Evolutionary conservation across 2,329 filamentous ascomycete species (phyloP).

Genomic region (Sporothrix sp.): DNA sequence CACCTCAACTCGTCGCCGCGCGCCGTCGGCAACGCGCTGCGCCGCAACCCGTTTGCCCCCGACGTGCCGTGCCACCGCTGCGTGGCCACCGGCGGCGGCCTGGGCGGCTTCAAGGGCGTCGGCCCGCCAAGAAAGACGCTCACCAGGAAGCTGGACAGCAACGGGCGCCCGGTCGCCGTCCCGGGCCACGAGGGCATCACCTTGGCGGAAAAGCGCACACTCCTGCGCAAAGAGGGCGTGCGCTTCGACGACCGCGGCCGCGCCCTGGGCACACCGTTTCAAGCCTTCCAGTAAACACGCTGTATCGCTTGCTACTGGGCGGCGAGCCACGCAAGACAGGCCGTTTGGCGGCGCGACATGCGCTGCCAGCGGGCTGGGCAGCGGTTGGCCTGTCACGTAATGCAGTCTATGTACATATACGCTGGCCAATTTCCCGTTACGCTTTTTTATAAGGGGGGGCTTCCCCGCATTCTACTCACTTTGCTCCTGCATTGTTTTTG

Average conservation of each 20-base stretch:
- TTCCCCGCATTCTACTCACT: neutral
- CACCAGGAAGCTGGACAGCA: slow-evolving; percentile 40
- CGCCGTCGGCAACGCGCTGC: slow-evolving; percentile 68
- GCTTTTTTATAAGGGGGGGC: no score
- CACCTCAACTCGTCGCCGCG: slow-evolving; percentile 62
- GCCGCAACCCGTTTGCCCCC: slow-evolving; percentile 73
- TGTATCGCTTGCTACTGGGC: no score
- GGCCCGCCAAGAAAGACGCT: slow-evolving; percentile 45
- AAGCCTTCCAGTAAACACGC: no score
- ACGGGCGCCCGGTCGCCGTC: slow-evolving; percentile 38
- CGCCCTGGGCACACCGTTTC: slow-evolving; percentile 49
- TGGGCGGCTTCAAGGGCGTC: slow-evolving; percentile 63
- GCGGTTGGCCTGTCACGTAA: no score
- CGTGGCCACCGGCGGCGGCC: slow-evolving; percentile 59
- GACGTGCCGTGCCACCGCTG: slow-evolving; percentile 74
- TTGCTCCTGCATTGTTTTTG: no score
- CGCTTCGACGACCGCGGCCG: slow-evolving; percentile 49
- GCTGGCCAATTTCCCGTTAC: no score
- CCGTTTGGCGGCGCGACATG: no score
- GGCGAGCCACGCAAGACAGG: no score
- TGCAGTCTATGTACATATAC: no score
- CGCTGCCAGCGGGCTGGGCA: no score
- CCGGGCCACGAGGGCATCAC: slow-evolving; percentile 47
- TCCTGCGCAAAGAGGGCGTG: slow-evolving; percentile 56
- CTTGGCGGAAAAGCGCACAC: slow-evolving; percentile 52